Evolutionary conservation across 2,329 filamentous ascomycete species (phyloP), one percentile per base, ranked within the genome.

Genomic region (Rhynchosporium secalis): DNA sequence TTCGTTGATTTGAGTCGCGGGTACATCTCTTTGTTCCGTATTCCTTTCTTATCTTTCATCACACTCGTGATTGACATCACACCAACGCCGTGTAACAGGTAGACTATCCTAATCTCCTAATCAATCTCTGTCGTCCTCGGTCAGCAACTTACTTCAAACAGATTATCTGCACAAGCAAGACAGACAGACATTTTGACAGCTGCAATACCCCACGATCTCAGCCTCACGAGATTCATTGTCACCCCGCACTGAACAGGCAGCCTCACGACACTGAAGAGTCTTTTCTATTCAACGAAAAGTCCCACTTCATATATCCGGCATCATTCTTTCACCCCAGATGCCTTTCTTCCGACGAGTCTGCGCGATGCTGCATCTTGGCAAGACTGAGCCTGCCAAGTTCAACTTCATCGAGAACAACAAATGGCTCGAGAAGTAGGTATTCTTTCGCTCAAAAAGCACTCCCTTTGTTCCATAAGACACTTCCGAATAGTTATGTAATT

Each of bases 71-170:
- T 38, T 15, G 5, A 5, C 33, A 36, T 36, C 28, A 49, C 20
- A 20, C 54, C 28, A 49, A n/a, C 12, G 15, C 45, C 20, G 56
- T 58, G 56, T 58, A 58, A 58, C 56, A 56, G 56, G 56, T 58
- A 49, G 10, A 5, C 28, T 9, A 57, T 6, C 41, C 31, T 43
- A 26, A 46, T 20, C 10, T 10, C 43, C 40, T 26, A 31, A 33
- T 13, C 38, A 15, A 33, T 12, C 47, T 46, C n/a, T 28, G 29
- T 48, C 45, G 40, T 57, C 41, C 49, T 48, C 41, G 20, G 48
- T 15, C 29, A 47, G 47, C n/a, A 29, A 20, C 45, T 58, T 26
- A 58, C 31, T 36, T 4, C 13, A 36, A 15, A 28, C 8, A 48
- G 56, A 9, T 15, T 45, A 8, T 15, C 54, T 9, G 13, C 29